A percentile compares a stretch with the other conserved stretches of the same genome.
These are phyloP conservation scores for Phytophthora crassamura DNA, from an alignment of 352 stramenopile species.

Conservation along the genomic window DNA sequence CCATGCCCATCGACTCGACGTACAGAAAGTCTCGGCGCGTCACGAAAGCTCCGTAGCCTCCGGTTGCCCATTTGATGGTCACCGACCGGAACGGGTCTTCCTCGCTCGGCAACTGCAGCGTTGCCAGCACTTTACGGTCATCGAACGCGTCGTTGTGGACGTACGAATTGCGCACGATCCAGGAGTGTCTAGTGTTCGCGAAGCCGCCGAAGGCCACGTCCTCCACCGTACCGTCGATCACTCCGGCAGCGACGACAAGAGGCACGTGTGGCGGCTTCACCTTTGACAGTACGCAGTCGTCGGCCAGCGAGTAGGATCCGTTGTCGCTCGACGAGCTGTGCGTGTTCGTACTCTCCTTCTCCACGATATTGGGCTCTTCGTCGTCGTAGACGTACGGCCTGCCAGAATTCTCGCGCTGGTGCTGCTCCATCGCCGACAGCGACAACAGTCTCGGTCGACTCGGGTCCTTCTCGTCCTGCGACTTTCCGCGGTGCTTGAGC, in stretches of 20 bases:
- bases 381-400: constrained; percentile 34
- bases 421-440: constrained; percentile 41
- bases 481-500: constrained; percentile 10
- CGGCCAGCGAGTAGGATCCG: constrained; percentile 33
- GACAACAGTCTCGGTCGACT: constrained; percentile 52
- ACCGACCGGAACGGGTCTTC: constrained; percentile 53
- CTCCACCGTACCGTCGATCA: constrained; percentile 47
- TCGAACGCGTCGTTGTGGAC: constrained; percentile 44
- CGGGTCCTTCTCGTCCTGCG: constrained; percentile 36
- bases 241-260: constrained; percentile 37
- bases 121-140: constrained; percentile 44
- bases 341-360: constrained; percentile 36
- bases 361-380: constrained; percentile 8
- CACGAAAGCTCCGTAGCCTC: constrained; percentile 39
- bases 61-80: constrained; percentile 45
- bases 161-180: constrained; percentile 42
- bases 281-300: constrained; percentile 32
- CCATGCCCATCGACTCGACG: constrained; percentile 49
- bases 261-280: constrained; percentile 35
- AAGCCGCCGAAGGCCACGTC: constrained; percentile 43
- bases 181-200: constrained; percentile 30
- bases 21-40: constrained; percentile 45
- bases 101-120: constrained; percentile 36
- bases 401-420: constrained; percentile 26
- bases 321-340: constrained; percentile 43